phyloP scores from a whole-genome alignment of 306 rosid species.

The Quercus robur region DNA sequence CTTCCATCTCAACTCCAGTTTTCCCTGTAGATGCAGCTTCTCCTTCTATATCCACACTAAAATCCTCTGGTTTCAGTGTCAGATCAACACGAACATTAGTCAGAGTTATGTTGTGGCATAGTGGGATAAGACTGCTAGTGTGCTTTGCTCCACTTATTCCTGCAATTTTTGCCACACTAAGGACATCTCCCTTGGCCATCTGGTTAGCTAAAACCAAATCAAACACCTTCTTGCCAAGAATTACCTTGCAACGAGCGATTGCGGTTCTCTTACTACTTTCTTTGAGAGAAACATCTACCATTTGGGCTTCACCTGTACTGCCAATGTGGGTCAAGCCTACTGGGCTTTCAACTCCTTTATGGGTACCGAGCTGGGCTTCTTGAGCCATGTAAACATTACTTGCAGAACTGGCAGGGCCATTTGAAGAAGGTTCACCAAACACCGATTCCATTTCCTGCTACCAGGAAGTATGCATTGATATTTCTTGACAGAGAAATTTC shows the following conservation, averaged over 20 bases:
- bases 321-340: slow-evolving; percentile 62
- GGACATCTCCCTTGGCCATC: slow-evolving; percentile 80
- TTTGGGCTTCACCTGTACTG: slow-evolving; percentile 73
- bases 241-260: slow-evolving; percentile 68
- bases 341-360: slow-evolving; percentile 21
- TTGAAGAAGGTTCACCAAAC: slow-evolving; percentile 57
- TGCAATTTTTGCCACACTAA: slow-evolving; percentile 78
- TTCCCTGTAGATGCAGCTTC: slow-evolving; percentile 65
- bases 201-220: slow-evolving; percentile 71
- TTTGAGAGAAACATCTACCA: slow-evolving; percentile 91
- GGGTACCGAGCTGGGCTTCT: slow-evolving; percentile 27
- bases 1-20: slow-evolving; percentile 93
- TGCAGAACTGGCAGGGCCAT: slow-evolving; percentile 41
- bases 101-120: slow-evolving; percentile 75
- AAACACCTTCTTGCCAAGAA: slow-evolving; percentile 85
- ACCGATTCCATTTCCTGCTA: slow-evolving; percentile 84
- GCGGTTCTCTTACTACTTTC: slow-evolving; percentile 69
- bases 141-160: slow-evolving; percentile 91
- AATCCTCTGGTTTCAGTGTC: slow-evolving; percentile 48
- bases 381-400: slow-evolving; percentile 20
- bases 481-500: neutral
- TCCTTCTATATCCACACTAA: slow-evolving; percentile 73
- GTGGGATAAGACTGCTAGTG: slow-evolving; percentile 76
- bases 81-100: slow-evolving; percentile 67
- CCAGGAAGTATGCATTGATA: neutral